A percentile compares a stretch with the other conserved stretches of the same genome.
These are phyloP conservation scores for Plasmopara halstedii DNA, from an alignment of 352 stramenopile species.

Conservation along the genomic window DNA sequence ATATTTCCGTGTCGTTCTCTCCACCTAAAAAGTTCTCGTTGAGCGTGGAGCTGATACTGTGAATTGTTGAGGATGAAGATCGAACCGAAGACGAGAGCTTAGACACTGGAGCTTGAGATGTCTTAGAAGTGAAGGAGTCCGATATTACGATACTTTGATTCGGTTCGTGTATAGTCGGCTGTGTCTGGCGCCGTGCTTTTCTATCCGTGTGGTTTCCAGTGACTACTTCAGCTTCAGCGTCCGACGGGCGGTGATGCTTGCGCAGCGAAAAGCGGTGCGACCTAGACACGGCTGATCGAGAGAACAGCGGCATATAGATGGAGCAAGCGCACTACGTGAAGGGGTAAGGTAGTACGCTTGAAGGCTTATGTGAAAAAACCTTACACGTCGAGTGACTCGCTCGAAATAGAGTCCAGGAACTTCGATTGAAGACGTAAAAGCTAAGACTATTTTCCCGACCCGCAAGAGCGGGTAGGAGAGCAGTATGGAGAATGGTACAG, in stretches of 20 bases:
- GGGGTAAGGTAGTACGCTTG: background rate
- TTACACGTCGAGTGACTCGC: background rate
- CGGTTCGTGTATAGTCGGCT: slow-evolving; percentile 7
- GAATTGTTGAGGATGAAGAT: slow-evolving; percentile 41
- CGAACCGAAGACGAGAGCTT: slow-evolving; percentile 46
- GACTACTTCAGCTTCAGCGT: slow-evolving; percentile 9
- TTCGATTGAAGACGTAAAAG: background rate
- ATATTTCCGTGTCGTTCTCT: slow-evolving; percentile 33
- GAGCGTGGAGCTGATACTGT: slow-evolving; percentile 30
- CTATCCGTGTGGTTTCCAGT: slow-evolving; percentile 12
- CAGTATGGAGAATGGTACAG: slow-evolving; percentile 28
- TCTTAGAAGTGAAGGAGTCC: slow-evolving; percentile 9
- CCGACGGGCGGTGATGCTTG: slow-evolving; percentile 35
- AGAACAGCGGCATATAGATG: slow-evolving; percentile 59
- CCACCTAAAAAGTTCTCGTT: slow-evolving; percentile 32
- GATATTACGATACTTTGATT: slow-evolving; percentile 22
- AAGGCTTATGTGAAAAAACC: background rate
- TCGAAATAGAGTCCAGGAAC: background rate
- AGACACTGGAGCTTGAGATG: slow-evolving; percentile 19
- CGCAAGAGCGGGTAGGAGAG: slow-evolving; percentile 2
- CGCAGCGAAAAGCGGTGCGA: slow-evolving; percentile 60
- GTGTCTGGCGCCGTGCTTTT: slow-evolving; percentile 17
- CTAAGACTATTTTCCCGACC: slow-evolving; percentile 7
- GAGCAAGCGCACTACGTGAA: background rate
- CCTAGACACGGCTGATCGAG: slow-evolving; percentile 33